Conservation (phyloP, 2,329 filamentous ascomycete species). For the Tolypocladium nubicola region DNA sequence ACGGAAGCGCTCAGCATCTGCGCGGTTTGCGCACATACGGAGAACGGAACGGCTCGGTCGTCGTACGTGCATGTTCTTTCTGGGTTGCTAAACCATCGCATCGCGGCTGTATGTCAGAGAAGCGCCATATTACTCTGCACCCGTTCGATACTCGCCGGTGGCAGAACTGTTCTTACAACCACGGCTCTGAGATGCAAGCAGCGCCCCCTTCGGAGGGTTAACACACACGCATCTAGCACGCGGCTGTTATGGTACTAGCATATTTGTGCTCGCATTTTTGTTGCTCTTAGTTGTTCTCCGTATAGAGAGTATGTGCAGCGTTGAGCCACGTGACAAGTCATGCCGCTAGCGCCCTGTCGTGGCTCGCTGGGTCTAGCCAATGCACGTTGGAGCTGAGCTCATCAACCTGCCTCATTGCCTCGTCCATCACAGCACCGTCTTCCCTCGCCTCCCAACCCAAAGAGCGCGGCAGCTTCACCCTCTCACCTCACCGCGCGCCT, state of each 20-base stretch:
- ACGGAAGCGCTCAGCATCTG: background rate
- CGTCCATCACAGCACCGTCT: background rate
- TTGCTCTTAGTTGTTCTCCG: too few species aligned
- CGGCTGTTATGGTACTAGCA: too few species aligned
- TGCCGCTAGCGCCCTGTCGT: background rate
- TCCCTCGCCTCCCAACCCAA: background rate
- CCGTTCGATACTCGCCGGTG: too few species aligned
- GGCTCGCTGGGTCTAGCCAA: background rate
- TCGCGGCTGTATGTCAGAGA: background rate
- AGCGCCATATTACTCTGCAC: background rate
- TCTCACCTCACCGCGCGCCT: background rate
- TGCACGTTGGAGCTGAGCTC: background rate
- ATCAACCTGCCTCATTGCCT: background rate
- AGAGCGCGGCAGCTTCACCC: background rate
- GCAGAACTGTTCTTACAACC: too few species aligned
- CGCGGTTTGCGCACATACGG: background rate
- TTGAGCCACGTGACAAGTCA: background rate
- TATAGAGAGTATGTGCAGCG: too few species aligned
- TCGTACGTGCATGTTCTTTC: background rate
- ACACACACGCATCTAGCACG: too few species aligned
- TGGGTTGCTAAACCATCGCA: background rate
- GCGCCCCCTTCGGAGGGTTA: too few species aligned
- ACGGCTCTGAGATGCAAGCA: too few species aligned
- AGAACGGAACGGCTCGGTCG: background rate
- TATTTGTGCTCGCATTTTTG: too few species aligned